Evolutionary conservation across 1,284 basidiomycete species (phyloP), one percentile per base, ranked within the genome.

Genomic region (Retiboletus flavoniger): DNA sequence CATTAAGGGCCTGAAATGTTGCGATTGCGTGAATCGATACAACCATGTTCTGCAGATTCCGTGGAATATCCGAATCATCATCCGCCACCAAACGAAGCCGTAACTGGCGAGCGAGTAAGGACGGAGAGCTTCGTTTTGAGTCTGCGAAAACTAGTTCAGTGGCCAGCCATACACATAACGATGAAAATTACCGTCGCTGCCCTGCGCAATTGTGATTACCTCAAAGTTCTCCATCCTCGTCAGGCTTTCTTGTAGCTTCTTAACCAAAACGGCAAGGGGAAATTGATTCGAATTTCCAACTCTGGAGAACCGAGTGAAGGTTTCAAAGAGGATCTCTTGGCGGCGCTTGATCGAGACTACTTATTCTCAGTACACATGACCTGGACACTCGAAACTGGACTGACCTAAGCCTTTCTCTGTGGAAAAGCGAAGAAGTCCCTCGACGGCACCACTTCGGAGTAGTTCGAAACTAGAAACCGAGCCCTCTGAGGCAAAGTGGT

Each of bases 21-120:
- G 95, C 95, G 55, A 98, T 96, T 3, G 94, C 95, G 67, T 97
- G 95, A 56, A 98, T 96, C 4, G 94, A 97, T 34, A 97, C 91
- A 44, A 93, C 91, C 61, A 98, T 90, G 59, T 93, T 93, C 61
- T 89, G 87, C 54, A 93, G 80, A 64, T 83, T 88, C 51, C 88
- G 85, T 7, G 95, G 93, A 26, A 95, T 80, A 60, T 95, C 92
- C 0, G 91, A 84, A 41, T 91, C 91, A 51, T 95, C 92, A 16
- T 87, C 87, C 1, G 93, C 91, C 31, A 91, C 80, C n/a, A 98
- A 76, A 31, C 92, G 87, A 21, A 98, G 82, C 7, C 93, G 88
- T 47, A 98, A 74, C 65, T 94, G 92, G 26, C 93, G 84, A n/a
- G 90, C 92, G 19, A 95, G 80, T 53, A 95, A 75, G 0, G 91